Evolutionary conservation across 768 basidiomycete genomes (phyloP), one percentile per base, ranked within the genome.

Genomic region (Mycena kentingensis): DNA sequence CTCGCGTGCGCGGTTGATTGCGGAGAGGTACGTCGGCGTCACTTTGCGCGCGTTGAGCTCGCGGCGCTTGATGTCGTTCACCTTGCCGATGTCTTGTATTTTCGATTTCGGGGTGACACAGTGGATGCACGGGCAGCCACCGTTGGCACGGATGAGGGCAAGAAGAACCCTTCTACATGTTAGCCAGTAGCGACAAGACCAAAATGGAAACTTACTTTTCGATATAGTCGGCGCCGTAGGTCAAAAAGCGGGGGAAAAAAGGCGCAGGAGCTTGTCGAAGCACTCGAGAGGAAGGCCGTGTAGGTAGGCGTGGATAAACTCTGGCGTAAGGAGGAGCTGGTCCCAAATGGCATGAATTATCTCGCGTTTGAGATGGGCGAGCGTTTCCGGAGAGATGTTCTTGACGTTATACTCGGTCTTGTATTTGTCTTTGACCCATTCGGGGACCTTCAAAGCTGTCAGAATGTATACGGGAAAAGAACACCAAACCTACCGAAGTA

Each of bases 221-320:
- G 7, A 65, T 65, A 53, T 68, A 68, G 49, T 68, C 67, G 1
- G 67, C 67, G 4, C 57, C 49, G 44, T 67, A 65, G 12, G 58
- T 62, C 34, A 68, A 60, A 24, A 68, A 59, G 3, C 67, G 45
- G 15, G 60, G 62, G 49, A 51, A 67, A n/a, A 66, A 5, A 61
- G 51, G 13, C 62, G 51, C 26, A 18, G 21, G 5, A 67, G 48
- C 12, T 61, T 58, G 56, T 68, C 67, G 13, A 21, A 39, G 51
- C 61, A 68, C 21, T 29, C 36, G 12, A 67, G 18, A 18, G 61
- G 54, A 16, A 67, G 46, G 1, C 67, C 65, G 45, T 63, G 25
- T 13, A 32, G 19, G 29, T 60, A 65, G 0, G 63, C 67, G 10
- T 65, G 18, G n/a, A 66, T 47, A 27, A 68, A 63, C 3, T 66